Base-by-base conservation (phyloP, 345 rosid species). In the Durio zibethinus region DNA sequence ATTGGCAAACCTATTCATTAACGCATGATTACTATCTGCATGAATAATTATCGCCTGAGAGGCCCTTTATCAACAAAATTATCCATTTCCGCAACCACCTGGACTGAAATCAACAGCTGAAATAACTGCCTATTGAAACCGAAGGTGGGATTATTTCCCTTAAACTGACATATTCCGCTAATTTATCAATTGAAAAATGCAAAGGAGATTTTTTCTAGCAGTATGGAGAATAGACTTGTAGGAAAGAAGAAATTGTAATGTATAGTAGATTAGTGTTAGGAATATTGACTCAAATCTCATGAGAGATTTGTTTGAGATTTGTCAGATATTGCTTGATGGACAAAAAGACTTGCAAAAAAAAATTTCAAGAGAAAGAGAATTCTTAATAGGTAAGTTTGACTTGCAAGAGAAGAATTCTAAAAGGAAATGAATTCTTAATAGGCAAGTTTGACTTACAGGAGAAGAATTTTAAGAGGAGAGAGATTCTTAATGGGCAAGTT, bases 21-120 rank as follows among this genome's bases (percentile, higher is more conserved):
- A 35, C 50, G 2, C 21, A 23, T 53, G 42, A 23, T 60, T 50
- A 31, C 63, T 54, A 11, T 65, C 74, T 57, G 73, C 57, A 63
- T 85, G 65, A 75, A 85, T 76, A 91, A 94, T 76, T 93, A 91
- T 81, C 85, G 79, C 43, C 82, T 82, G 43, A 94, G 86, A 88
- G 85, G 42, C 63, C 80, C 77, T 90, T 91, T 65, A 91, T 90
- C 89, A 82, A 81, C 70, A 89, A 82, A 83, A 84, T 93, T 76
- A 78, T 91, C 81, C 89, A 82, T 38, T 90, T 89, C 77, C 86
- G 83, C 5, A 82, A 91, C 79, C 94, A 89, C 31, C 45, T 31
- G 66, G 94, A 93, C 62, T 87, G 71, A 73, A 79, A 75, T 43
- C 36, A 66, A 78, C 63, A 78, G 71, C 64, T 8, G 40, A 56